These are phyloP conservation scores for Erigeron philadelphicus DNA, from an alignment of 140 eudicot genomes.

Conservation along the genomic window DNA sequence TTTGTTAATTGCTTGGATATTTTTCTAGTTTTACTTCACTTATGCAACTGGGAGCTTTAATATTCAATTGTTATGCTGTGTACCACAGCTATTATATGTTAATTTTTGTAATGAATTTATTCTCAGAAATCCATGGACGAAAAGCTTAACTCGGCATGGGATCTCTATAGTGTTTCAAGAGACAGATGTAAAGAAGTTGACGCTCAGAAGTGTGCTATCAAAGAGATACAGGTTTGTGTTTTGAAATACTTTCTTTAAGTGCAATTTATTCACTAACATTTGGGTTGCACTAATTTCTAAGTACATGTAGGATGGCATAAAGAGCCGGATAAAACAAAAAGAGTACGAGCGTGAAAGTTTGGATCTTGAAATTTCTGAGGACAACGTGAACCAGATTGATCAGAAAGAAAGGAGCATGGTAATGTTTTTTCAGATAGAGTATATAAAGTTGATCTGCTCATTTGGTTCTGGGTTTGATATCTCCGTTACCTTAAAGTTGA, in stretches of 20 bases:
- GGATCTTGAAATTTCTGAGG: conserved; percentile 43
- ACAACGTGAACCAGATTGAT: conserved; percentile 43
- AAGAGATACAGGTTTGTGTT: conserved; percentile 47
- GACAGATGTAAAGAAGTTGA: conserved; percentile 45
- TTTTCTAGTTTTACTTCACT: not conserved
- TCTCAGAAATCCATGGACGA: conserved; percentile 44
- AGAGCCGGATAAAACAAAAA: conserved; percentile 41
- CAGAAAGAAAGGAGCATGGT: conserved; percentile 71
- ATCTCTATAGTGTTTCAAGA: conserved; percentile 40
- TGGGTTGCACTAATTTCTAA: conserved; percentile 21
- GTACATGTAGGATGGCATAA: conserved; percentile 38
- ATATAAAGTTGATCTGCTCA: not conserved
- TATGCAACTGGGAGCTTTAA: not conserved
- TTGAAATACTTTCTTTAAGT: conserved; percentile 7
- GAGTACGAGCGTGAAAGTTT: conserved; percentile 48
- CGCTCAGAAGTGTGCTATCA: conserved; percentile 48
- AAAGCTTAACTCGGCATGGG: conserved; percentile 48
- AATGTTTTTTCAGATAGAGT: not conserved
- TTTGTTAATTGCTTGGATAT: not conserved
- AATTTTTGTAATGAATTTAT: conserved; percentile 11
- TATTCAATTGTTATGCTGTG: not conserved
- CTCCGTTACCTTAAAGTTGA: conserved; percentile 1
- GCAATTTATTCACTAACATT: not conserved
- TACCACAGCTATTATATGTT: not conserved
- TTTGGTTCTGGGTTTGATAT: conserved; percentile 5